These are phyloP conservation scores for Aspergillus olivimuriae DNA, from an alignment of 495 filamentous ascomycete genomes.

Conservation along the genomic window DNA sequence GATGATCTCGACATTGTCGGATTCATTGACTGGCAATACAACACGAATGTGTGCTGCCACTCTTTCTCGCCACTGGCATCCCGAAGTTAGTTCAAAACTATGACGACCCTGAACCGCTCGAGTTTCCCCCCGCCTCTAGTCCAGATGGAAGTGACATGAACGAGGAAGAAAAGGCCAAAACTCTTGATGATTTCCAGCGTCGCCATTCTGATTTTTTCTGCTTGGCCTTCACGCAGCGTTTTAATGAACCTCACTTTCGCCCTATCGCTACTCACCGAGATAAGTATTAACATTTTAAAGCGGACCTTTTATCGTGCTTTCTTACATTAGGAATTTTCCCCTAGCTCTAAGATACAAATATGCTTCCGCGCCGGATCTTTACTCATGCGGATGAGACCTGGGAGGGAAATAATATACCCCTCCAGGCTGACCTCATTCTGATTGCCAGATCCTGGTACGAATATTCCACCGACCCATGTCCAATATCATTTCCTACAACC, in stretches of 20 bases:
- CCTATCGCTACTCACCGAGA: too few relatives aligned
- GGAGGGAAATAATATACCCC: constrained; percentile 18
- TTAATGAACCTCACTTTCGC: constrained; percentile 6
- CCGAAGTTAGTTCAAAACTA: constrained; percentile 7
- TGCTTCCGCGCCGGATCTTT: constrained; percentile 5
- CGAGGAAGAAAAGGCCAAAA: constrained; percentile 5
- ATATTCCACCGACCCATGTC: constrained; percentile 10
- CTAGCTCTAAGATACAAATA: constrained; percentile 2
- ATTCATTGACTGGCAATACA: constrained; percentile 10
- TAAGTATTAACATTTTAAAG: too few relatives aligned
- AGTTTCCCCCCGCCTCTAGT: not conserved
- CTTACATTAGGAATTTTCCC: too few relatives aligned
- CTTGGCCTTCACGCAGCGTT: constrained; percentile 4
- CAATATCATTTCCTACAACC: constrained; percentile 9
- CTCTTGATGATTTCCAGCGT: constrained; percentile 6
- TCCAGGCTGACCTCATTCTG: constrained; percentile 14
- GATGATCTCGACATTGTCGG: constrained; percentile 6
- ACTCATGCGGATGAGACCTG: constrained; percentile 14
- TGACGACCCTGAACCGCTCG: constrained; percentile 3
- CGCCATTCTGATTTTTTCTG: constrained; percentile 8
- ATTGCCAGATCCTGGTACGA: constrained; percentile 9
- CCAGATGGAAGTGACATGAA: constrained; percentile 5
- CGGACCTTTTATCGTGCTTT: too few relatives aligned
- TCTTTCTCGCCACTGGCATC: constrained; percentile 3
- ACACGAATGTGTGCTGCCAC: constrained; percentile 4